Conservation (phyloP, 306 rosid species). For the Casuarina cunninghamiana region DNA sequence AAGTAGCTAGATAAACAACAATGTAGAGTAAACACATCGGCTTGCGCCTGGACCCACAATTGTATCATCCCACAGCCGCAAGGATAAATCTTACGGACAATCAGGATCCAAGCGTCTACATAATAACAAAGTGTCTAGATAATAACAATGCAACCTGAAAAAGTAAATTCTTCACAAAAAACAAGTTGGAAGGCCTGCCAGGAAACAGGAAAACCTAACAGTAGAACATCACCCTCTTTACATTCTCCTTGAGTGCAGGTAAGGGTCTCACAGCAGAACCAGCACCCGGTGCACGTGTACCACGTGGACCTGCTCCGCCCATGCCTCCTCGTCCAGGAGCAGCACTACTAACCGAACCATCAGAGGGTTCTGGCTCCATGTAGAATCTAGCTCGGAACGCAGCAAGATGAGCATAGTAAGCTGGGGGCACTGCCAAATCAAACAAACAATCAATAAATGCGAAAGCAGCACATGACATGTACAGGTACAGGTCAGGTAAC, state of each 20-base stretch:
- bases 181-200: not conserved
- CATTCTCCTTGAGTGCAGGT: constrained; percentile 84
- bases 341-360: constrained; percentile 81
- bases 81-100: not conserved
- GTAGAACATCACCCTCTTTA: constrained; percentile 91
- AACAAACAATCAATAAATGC: not conserved
- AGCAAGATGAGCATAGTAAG: constrained; percentile 91
- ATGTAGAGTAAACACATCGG: no score
- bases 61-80: not conserved
- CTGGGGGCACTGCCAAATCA: constrained; percentile 81
- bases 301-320: constrained; percentile 46
- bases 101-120: not conserved
- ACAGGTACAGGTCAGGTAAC: no score
- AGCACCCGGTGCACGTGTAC: constrained; percentile 59
- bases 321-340: constrained; percentile 59
- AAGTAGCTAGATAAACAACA: no score
- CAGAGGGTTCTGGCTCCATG: constrained; percentile 88
- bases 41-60: no score
- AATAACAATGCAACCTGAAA: no score
- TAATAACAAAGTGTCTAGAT: no score
- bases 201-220: constrained; percentile 39
- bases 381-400: constrained; percentile 94
- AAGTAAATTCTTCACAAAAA: no score
- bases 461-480: no score
- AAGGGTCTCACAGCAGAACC: constrained; percentile 84